These are phyloP conservation scores for Yarrowia deformans DNA, from an alignment of 805 yeast genomes.

Conservation along the genomic window DNA sequence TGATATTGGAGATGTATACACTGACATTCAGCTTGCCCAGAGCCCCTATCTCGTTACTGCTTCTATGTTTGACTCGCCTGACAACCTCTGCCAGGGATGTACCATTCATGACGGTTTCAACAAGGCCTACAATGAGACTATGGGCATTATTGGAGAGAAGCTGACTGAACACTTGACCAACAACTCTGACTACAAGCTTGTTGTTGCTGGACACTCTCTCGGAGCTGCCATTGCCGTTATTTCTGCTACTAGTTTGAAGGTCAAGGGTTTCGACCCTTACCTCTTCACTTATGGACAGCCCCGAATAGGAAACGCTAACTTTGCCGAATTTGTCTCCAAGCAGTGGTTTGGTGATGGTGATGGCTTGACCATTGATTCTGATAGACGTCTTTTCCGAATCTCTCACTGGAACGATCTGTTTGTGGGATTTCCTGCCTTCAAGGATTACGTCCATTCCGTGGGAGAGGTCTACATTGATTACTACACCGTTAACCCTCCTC, in stretches of 20 bases:
- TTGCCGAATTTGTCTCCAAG: conserved; percentile 15
- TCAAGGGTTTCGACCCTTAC: conserved; percentile 61
- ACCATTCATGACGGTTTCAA: conserved; percentile 14
- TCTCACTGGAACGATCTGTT: conserved; percentile 27
- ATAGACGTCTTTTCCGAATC: conserved; percentile 7
- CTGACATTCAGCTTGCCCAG: conserved; percentile 17
- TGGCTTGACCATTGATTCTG: not conserved
- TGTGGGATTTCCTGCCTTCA: conserved; percentile 14
- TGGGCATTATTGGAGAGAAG: conserved; percentile 12
- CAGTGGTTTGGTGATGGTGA: conserved; percentile 12
- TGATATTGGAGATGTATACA: conserved; percentile 12
- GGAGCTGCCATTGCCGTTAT: conserved; percentile 75
- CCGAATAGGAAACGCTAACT: conserved; percentile 60
- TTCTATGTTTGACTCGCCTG: not conserved
- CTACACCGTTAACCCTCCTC: conserved; percentile 13
- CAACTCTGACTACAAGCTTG: conserved; percentile 58
- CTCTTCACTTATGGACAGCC: conserved; percentile 70
- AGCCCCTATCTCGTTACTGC: conserved; percentile 11
- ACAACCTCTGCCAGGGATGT: conserved; percentile 10
- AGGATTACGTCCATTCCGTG: conserved; percentile 19
- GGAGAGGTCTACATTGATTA: conserved; percentile 21
- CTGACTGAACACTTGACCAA: not conserved
- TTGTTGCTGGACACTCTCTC: conserved; percentile 73
- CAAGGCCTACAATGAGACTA: conserved; percentile 15
- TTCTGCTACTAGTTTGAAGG: conserved; percentile 63